A percentile compares a stretch with the other conserved stretches of the same genome.
These are phyloP conservation scores for Kandelia obovata DNA, from an alignment of 345 rosid genomes.

Conservation along the genomic window DNA sequence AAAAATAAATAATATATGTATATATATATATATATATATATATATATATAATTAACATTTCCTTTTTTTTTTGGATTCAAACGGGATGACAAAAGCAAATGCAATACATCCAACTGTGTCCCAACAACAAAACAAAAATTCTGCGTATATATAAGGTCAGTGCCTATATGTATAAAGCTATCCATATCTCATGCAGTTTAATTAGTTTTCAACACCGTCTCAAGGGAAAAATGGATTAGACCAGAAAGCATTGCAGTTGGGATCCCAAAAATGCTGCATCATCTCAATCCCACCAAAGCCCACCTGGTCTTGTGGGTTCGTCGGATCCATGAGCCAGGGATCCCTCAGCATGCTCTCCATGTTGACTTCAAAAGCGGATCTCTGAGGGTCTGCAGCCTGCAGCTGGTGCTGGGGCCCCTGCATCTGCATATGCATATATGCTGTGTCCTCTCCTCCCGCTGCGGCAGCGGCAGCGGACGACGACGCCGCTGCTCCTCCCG, in stretches of 20 bases:
- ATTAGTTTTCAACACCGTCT: neutral
- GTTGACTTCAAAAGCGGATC: neutral
- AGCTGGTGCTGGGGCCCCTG: neutral
- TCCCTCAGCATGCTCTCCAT: conserved; percentile 12
- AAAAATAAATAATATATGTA: no score
- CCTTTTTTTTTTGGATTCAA: no score
- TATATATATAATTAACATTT: no score
- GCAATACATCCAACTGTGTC: no score
- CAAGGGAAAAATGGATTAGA: neutral
- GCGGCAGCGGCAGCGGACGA: neutral
- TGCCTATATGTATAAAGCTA: no score
- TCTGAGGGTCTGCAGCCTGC: neutral
- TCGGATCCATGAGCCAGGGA: conserved; percentile 21
- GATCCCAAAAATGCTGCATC: conserved; percentile 13
- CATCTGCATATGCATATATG: neutral
- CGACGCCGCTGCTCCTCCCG: neutral
- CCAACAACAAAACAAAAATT: no score
- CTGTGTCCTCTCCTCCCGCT: neutral
- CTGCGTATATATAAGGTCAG: no score
- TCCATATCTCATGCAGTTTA: no score
- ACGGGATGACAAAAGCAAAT: no score
- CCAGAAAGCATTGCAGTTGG: neutral
- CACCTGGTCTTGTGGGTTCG: neutral
- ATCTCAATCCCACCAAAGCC: conserved; percentile 17
- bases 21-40: no score